Conservation (phyloP, 805 yeast genomes). For the Metschnikowia arizonensis region DNA sequence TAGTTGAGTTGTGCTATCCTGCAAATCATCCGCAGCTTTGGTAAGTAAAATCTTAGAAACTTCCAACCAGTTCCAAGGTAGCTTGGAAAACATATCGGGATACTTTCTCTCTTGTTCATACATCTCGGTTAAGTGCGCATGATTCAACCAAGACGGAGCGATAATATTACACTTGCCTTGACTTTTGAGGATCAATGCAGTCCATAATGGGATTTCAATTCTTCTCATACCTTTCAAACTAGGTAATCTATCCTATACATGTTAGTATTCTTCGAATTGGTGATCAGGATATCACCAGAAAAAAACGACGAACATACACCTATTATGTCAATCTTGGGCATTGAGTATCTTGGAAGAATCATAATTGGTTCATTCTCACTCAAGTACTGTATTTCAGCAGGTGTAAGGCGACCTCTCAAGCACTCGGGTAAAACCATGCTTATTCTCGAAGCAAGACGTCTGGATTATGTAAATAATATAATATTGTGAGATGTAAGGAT, state of each 20-base stretch:
- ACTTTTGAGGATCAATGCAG: constrained; percentile 74
- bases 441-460: background rate
- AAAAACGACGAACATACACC: constrained; percentile 42
- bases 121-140: constrained; percentile 47
- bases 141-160: constrained; percentile 79
- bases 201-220: constrained; percentile 76
- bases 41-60: constrained; percentile 64
- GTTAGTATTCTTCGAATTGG: constrained; percentile 7
- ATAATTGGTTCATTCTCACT: constrained; percentile 76
- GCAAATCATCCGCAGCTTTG: constrained; percentile 73
- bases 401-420: constrained; percentile 47
- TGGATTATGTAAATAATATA: background rate
- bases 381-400: constrained; percentile 75
- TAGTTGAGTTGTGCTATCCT: constrained; percentile 66
- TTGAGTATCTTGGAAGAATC: constrained; percentile 73
- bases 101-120: constrained; percentile 64
- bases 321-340: constrained; percentile 60
- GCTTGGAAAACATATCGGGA: constrained; percentile 55
- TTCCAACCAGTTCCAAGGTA: constrained; percentile 92
- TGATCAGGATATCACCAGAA: background rate
- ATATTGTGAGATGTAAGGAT: background rate
- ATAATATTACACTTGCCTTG: constrained; percentile 84
- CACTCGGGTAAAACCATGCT: constrained; percentile 16
- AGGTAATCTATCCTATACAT: constrained; percentile 49
- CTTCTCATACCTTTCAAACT: constrained; percentile 63